Evolutionary conservation across 2,329 filamentous ascomycete genomes (phyloP).

Genomic region (Pseudopyricularia javanii): DNA sequence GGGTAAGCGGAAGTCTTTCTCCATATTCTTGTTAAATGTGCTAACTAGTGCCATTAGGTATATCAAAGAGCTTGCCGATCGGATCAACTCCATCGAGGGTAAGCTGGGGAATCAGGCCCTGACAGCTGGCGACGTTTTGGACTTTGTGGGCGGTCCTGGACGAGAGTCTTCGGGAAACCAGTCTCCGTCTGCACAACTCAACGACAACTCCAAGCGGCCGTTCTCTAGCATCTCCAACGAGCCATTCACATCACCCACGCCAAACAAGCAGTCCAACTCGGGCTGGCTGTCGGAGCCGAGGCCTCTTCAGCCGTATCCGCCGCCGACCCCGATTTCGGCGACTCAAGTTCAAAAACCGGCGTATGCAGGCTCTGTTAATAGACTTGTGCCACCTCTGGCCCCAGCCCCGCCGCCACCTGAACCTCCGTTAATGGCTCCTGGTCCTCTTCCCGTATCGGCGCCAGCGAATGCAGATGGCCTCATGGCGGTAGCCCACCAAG

Average conservation of each 20-base stretch:
- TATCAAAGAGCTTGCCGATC: conserved; percentile 82
- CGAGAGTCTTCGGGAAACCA: conserved; percentile 35
- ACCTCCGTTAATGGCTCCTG: conserved; percentile 3
- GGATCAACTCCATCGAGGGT: conserved; percentile 71
- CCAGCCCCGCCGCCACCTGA: not conserved
- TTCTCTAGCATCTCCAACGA: conserved; percentile 34
- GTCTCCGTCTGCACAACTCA: conserved; percentile 21
- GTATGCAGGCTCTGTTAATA: not conserved
- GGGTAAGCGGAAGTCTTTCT: conserved; percentile 37
- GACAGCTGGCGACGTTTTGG: conserved; percentile 30
- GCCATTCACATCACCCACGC: conserved; percentile 22
- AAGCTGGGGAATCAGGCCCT: conserved; percentile 48
- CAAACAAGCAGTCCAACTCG: conserved; percentile 20
- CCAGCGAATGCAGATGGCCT: conserved; percentile 14
- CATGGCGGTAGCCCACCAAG: conserved; percentile 8
- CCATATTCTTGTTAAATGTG: conserved; percentile 3
- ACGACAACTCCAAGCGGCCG: conserved; percentile 32
- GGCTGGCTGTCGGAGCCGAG: conserved; percentile 36
- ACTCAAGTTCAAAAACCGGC: not conserved
- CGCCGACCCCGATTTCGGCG: conserved; percentile 8
- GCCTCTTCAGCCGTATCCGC: conserved; percentile 26
- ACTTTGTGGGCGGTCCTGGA: conserved; percentile 20
- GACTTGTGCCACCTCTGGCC: not conserved
- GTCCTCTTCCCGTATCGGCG: conserved; percentile 4
- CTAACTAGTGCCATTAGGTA: conserved; percentile 39